Evolutionary conservation across 1,284 basidiomycete species (phyloP), one percentile per base, ranked within the genome.

Genomic region (Ceratobasidium sp.): DNA sequence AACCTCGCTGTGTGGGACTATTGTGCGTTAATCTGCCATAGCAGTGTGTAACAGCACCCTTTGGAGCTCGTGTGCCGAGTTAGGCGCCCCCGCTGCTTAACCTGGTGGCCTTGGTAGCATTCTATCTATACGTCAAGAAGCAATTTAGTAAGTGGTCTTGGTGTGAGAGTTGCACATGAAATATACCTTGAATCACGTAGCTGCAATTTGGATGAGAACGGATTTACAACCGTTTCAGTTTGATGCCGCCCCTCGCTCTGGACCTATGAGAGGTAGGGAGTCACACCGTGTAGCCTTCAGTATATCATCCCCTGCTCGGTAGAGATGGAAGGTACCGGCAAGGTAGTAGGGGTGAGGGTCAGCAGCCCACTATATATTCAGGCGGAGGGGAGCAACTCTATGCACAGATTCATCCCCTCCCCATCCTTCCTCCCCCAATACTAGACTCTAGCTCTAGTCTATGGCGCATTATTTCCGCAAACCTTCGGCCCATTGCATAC

Each of bases 201-300:
- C 33, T 69, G 67, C 33, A 12, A 62, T 41, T 46, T 41, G n/a
- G 44, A 14, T 20, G 38, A 75, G 35, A 74, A 16, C 30, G 38
- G 27, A n/a, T 20, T 60, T 18, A 50, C 60, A 33, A 55, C 35
- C 3, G 71, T 75, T 75, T 75, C 60, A 65, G 71, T 75, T 75
- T 75, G 71, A 55, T 75, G 41, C 71, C 71, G 71, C 71, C 55
- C 70, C 44, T 57, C 23, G 38, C 41, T 50, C 44, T 62, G 57
- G 44, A 14, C 35, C 38, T 35, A 62, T 59, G 70, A 23, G 41
- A 71, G 44, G 18, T 14, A 38, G 27, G 27, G 35, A 30, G 33
- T 62, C 30, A 57, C 41, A 23, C 33, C 20, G 14, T 20, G 46
- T 57, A 50, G 70, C 70, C 70, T 73, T 73, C 70, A 38, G 27